phyloP scores from a whole-genome alignment of 2,329 filamentous ascomycete genomes.

The Aureobasidium sp. region DNA sequence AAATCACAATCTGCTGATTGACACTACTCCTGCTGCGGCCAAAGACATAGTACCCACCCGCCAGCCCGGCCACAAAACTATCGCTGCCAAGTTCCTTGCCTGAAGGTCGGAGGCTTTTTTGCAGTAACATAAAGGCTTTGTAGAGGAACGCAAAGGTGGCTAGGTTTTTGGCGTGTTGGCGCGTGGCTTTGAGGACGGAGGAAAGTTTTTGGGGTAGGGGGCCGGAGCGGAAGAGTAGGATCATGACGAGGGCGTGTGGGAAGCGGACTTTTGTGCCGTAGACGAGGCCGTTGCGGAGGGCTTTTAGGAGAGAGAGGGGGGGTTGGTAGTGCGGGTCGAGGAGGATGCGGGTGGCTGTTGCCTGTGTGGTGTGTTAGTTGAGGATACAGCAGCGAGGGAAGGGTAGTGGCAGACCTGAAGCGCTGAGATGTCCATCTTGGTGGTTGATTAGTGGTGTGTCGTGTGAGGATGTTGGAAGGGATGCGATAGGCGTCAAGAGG shows the following conservation, averaged over 20 bases:
- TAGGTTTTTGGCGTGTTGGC: constrained; percentile 84
- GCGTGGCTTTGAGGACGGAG: constrained; percentile 78
- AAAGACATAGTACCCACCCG: constrained; percentile 92
- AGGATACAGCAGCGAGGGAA: too few species aligned
- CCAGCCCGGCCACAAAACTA: constrained; percentile 74
- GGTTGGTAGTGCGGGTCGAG: constrained; percentile 82
- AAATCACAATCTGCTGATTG: constrained; percentile 96
- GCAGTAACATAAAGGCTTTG: constrained; percentile 70
- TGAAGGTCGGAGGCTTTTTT: constrained; percentile 45
- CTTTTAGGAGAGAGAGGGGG: constrained; percentile 78
- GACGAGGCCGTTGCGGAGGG: constrained; percentile 89
- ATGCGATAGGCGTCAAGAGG: background rate
- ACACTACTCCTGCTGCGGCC: constrained; percentile 72
- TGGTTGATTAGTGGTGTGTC: background rate
- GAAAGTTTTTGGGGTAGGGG: constrained; percentile 67
- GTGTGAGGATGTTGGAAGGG: background rate
- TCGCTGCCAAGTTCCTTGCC: constrained; percentile 66
- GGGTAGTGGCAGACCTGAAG: background rate
- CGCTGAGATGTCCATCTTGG: constrained; percentile 10
- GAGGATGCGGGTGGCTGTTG: constrained; percentile 65
- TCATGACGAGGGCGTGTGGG: constrained; percentile 96
- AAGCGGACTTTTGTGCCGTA: constrained; percentile 98
- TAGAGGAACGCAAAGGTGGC: constrained; percentile 88
- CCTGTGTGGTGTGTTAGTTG: constrained; percentile 38
- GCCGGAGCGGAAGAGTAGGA: constrained; percentile 90